Percentiles rank a stretch among this genome's conserved stretches.
These are phyloP conservation scores for Aspergillus tanneri DNA, from an alignment of 2,329 filamentous ascomycete genomes.

Conservation along the genomic window DNA sequence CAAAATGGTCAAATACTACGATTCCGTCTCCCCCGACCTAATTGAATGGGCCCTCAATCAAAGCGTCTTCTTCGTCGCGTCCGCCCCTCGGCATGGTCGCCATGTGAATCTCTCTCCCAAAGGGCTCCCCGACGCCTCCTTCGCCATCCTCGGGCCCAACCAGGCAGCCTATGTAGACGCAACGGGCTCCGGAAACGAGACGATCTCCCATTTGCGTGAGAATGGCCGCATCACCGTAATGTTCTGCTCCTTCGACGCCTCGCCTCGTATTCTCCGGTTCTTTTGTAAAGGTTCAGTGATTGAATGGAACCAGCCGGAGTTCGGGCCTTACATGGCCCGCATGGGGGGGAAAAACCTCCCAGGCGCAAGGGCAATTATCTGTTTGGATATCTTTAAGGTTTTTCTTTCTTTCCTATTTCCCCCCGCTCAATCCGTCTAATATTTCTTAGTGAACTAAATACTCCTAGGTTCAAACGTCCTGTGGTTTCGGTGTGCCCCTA, in stretches of 20 bases:
- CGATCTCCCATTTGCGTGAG: conserved; percentile 72
- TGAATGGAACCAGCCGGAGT: conserved; percentile 58
- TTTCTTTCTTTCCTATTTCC: not conserved
- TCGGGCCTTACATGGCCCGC: conserved; percentile 43
- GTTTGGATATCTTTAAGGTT: conserved; percentile 61
- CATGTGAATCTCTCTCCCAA: conserved; percentile 79
- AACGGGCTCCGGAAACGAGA: conserved; percentile 74
- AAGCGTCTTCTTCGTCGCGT: conserved; percentile 73
- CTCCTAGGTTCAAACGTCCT: conserved; percentile 58
- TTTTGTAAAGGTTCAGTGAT: conserved; percentile 62
- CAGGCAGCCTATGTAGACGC: conserved; percentile 70
- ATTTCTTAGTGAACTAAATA: not conserved
- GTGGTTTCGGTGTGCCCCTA: conserved; percentile 63
- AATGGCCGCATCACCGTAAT: conserved; percentile 73
- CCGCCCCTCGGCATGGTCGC: conserved; percentile 63
- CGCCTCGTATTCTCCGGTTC: conserved; percentile 63
- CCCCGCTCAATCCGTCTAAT: not conserved
- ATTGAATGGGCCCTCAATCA: conserved; percentile 65
- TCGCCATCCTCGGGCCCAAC: conserved; percentile 59
- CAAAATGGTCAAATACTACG: conserved; percentile 61
- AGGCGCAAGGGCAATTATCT: conserved; percentile 60
- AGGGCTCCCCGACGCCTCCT: conserved; percentile 62
- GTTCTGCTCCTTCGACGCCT: conserved; percentile 65
- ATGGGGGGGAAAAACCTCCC: conserved; percentile 49
- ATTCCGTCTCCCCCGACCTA: conserved; percentile 56